Evolutionary conservation across 2,329 filamentous ascomycete genomes (phyloP).

Genomic region (Aspergillus sp.): DNA sequence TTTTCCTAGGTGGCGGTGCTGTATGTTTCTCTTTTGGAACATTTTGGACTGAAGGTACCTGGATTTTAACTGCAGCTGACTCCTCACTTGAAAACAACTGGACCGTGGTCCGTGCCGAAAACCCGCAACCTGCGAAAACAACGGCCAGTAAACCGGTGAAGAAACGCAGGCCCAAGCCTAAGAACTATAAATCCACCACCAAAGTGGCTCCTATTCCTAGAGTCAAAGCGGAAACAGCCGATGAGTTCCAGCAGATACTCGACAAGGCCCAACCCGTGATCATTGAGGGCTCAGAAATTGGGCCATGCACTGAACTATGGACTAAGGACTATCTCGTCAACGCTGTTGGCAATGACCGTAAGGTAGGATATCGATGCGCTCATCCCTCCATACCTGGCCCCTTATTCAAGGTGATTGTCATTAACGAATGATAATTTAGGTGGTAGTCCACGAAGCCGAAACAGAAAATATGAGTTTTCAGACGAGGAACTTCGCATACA

Average conservation of each 20-base stretch:
- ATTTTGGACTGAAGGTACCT: constrained; percentile 71
- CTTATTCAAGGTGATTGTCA: background rate
- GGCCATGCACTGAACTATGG: constrained; percentile 68
- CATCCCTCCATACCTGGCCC: background rate
- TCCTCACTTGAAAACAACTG: constrained; percentile 30
- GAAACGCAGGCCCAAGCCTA: background rate
- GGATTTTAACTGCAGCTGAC: constrained; percentile 41
- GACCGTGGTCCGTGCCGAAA: constrained; percentile 26
- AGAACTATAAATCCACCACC: constrained; percentile 16
- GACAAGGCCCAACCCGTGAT: constrained; percentile 61
- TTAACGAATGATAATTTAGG: constrained; percentile 40
- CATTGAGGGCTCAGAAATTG: constrained; percentile 65
- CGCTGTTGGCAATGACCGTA: constrained; percentile 60
- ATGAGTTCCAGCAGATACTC: constrained; percentile 63
- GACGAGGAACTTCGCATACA: constrained; percentile 78
- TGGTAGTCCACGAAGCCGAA: constrained; percentile 71
- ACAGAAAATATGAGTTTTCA: constrained; percentile 74
- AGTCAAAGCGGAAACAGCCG: constrained; percentile 50
- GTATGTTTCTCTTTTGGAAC: constrained; percentile 91
- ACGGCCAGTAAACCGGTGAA: constrained; percentile 1
- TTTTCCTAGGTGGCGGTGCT: constrained; percentile 76
- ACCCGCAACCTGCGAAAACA: constrained; percentile 13
- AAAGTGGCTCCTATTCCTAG: constrained; percentile 48
- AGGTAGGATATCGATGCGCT: constrained; percentile 46
- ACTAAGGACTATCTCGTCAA: constrained; percentile 65